Conservation (phyloP, 2,329 filamentous ascomycete species). For the Paracoccidioides lutzii region DNA sequence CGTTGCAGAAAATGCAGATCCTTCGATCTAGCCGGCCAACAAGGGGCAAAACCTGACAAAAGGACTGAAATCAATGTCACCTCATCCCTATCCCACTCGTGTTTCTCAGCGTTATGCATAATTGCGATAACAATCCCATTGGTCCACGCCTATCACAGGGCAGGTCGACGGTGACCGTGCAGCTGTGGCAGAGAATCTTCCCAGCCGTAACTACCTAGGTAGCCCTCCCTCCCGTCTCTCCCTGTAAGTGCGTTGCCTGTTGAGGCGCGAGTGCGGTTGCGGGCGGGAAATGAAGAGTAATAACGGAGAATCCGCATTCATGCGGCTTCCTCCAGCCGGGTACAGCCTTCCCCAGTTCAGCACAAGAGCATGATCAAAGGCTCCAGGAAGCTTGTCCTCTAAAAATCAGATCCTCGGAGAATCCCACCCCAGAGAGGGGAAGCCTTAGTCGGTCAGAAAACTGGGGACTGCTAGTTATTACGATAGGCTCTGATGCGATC, state of each 20-base stretch:
- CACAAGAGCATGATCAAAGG: not conserved
- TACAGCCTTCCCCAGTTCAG: not conserved
- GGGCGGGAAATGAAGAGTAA: not conserved
- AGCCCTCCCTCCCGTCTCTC: not conserved
- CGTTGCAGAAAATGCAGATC: not conserved
- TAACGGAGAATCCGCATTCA: not conserved
- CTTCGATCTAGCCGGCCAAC: not conserved
- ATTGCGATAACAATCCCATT: not conserved
- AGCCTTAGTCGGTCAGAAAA: not conserved
- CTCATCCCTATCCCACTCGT: not conserved
- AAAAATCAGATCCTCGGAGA: not conserved
- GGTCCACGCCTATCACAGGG: not conserved
- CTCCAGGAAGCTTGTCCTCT: not conserved
- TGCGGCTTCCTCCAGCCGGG: not conserved
- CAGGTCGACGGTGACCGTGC: not conserved
- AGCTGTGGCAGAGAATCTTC: not conserved
- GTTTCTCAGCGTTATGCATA: not conserved
- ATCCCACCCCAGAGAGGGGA: constrained; percentile 1
- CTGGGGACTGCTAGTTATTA: not conserved
- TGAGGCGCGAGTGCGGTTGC: not conserved
- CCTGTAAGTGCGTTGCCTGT: not conserved
- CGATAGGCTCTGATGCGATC: not conserved
- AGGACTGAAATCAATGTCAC: not conserved
- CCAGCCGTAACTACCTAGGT: too few species aligned
- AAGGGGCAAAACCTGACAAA: not conserved